Evolutionary conservation across 1,139 yeast genomes (phyloP).

Genomic region (Suhomyces anneliseae): DNA sequence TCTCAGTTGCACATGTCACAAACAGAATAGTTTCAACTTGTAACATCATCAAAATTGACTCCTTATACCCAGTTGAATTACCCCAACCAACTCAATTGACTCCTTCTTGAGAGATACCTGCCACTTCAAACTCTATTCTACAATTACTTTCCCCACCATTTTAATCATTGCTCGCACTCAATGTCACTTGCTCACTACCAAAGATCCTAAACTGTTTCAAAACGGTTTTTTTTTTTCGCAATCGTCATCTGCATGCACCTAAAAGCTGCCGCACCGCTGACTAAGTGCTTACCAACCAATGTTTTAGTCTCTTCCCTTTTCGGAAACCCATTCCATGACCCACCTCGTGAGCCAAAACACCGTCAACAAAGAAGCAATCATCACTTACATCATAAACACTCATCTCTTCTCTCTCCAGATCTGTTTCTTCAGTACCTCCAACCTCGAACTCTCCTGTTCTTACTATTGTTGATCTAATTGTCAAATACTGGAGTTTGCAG

Average conservation of each 20-base stretch:
- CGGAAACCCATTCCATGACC: background rate
- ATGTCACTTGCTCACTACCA: too few relatives aligned
- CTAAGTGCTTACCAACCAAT: background rate
- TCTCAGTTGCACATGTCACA: too few relatives aligned
- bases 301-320: slow-evolving; percentile 1
- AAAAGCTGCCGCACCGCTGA: background rate
- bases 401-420: background rate
- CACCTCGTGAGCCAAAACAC: background rate
- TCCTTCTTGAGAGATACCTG: too few relatives aligned
- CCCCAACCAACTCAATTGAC: too few relatives aligned
- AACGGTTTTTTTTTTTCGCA: background rate
- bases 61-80: too few relatives aligned
- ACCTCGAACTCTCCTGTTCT: background rate
- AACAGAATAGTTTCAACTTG: too few relatives aligned
- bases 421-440: background rate
- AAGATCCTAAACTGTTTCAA: too few relatives aligned
- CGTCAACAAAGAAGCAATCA: slow-evolving; percentile 4
- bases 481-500: too few relatives aligned
- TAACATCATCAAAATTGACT: too few relatives aligned
- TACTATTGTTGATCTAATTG: background rate
- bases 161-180: too few relatives aligned
- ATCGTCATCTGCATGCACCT: background rate
- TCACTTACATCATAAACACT: background rate
- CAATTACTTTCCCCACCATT: too few relatives aligned
- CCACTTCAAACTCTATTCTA: too few relatives aligned